Percentiles rank a stretch among this genome's conserved stretches.
Conservation (phyloP, 805 yeast genomes). For the Saccharomyces jurei region DNA sequence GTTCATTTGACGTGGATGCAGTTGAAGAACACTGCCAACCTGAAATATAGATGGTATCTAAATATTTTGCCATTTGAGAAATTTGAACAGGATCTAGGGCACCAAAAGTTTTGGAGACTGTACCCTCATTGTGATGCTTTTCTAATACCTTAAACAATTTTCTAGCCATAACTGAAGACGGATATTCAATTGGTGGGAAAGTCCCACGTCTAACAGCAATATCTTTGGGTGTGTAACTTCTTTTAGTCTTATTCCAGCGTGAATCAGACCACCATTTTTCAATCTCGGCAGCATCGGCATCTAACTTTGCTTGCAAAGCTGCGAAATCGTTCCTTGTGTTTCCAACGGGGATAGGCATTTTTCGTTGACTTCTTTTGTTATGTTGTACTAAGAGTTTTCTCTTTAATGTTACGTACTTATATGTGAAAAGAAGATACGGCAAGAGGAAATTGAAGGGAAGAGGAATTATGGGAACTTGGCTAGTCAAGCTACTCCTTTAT, state of each 20-base stretch:
- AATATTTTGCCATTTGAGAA: conserved; percentile 91
- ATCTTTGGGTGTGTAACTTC: conserved; percentile 82
- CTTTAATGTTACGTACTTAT: neutral
- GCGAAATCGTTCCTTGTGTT: neutral
- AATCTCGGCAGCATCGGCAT: conserved; percentile 57
- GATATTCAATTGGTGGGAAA: conserved; percentile 54
- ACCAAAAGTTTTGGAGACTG: conserved; percentile 86
- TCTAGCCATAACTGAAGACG: conserved; percentile 72
- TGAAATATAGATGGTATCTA: conserved; percentile 86
- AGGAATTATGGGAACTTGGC: neutral
- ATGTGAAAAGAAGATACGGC: neutral
- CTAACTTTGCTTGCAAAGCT: conserved; percentile 11
- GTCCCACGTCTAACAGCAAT: conserved; percentile 86
- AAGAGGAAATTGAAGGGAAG: neutral
- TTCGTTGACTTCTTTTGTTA: neutral
- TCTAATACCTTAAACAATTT: conserved; percentile 64
- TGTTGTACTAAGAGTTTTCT: neutral
- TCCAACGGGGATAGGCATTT: neutral
- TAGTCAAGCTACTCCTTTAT: neutral
- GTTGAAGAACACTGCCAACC: conserved; percentile 99
- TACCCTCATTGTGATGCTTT: conserved; percentile 55
- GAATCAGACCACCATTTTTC: conserved; percentile 90
- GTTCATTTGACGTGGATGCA: conserved; percentile 95
- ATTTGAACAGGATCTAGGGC: conserved; percentile 94
- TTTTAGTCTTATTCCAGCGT: conserved; percentile 81